phyloP scores from a whole-genome alignment of 148 eudicot species.

The Silene conica region DNA sequence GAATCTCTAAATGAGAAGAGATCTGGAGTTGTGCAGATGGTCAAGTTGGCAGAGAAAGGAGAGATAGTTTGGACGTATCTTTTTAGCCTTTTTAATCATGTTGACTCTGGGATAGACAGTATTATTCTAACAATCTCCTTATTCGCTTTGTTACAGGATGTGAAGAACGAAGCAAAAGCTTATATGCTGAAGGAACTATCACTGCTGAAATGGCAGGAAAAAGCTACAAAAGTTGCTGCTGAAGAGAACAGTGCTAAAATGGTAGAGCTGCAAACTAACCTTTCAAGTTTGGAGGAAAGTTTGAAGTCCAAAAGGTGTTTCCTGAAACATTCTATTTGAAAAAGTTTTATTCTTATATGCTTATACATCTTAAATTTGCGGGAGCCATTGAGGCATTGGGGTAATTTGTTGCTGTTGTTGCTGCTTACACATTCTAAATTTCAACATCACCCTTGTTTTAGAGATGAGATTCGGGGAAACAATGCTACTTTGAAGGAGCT shows the following conservation, averaged over 20 bases:
- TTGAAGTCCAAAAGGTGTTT: conserved; percentile 64
- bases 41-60: conserved; percentile 95
- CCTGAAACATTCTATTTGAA: not conserved
- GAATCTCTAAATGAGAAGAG: conserved; percentile 84
- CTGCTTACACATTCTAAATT: not conserved
- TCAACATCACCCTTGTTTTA: conserved; percentile 22
- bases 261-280: conserved; percentile 46
- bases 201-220: conserved; percentile 90
- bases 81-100: not conserved
- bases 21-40: conserved; percentile 97
- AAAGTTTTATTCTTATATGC: not conserved
- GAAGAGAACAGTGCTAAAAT: conserved; percentile 56
- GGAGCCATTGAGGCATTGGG: too few species aligned
- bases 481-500: conserved; percentile 65
- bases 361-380: not conserved
- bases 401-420: too few species aligned
- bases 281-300: conserved; percentile 63
- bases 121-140: not conserved
- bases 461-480: conserved; percentile 75
- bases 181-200: conserved; percentile 87
- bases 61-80: conserved; percentile 79
- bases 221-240: conserved; percentile 71
- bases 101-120: too few species aligned
- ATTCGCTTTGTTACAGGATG: conserved; percentile 40
- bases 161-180: conserved; percentile 92